Evolutionary conservation across 768 basidiomycete genomes (phyloP), one percentile per base, ranked within the genome.

Genomic region (Galerina marginata): DNA sequence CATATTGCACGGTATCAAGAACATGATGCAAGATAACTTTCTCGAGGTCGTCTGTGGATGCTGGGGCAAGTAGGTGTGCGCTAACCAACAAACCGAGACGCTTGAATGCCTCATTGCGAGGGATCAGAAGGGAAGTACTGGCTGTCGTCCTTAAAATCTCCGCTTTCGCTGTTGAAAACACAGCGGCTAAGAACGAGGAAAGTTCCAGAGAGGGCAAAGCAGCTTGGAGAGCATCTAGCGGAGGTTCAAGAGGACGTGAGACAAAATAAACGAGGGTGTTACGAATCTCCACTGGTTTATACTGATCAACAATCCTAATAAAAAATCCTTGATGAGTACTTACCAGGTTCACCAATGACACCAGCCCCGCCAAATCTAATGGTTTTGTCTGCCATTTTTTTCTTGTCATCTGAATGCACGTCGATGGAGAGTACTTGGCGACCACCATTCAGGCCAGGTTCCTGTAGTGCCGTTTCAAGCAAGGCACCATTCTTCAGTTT

Each of bases 221-320:
- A 6, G 92, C 89, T 70, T 90, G 85, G 43, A 99, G 78, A 12
- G 89, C 84, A 70, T 95, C 91, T 2, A 82, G 79, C 0, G 97
- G 97, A 14, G 94, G 95, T 2, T 86, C 79, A 48, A 99, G 80
- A 1, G 95, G 89, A 26, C 87, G 84, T 3, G 95, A 91, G 46
- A 99, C 75, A 66, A 98, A 90, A 75, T 99, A 99, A 61, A 99
- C 89, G 64, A 96, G 71, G 6, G 89, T 89, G 53, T 91, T 90
- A 56, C 93, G 85, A 57, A 89, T 77, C 63, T 86, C 78, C 62
- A 94, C 93, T 94, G 68, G 20, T 53, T 25, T 26, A 23, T 36
- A 48, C 25, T n/a, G 39, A 59, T 65, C 37, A 53, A 47, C 40
- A 29, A 43, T 45, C 16, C 33, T 1, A 47, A 11, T 38, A 44